Base-by-base conservation (phyloP, 2,329 filamentous ascomycete genomes). In the Aspergillus ibericus region DNA sequence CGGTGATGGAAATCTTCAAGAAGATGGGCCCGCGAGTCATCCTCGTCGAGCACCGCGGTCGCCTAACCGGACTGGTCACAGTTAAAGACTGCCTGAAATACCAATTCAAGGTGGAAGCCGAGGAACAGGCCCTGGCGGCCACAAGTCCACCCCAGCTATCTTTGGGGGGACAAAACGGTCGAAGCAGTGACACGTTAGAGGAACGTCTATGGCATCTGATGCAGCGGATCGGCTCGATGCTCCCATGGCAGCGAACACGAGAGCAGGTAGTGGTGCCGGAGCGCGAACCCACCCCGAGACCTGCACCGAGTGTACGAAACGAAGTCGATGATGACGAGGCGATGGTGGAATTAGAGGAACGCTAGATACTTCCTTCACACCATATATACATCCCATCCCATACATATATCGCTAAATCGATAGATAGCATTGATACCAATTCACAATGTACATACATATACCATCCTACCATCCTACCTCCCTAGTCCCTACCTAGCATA, bases 51-150 rank as follows among this genome's bases (percentile, higher is more conserved):
- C 89, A 96, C 71, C 89, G 91, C 59, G 95, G 95, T 13, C 85
- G 86, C 51, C 82, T 99, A 1, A 85, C 85, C 0, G 95, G 95
- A 0, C 82, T 99, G 0, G 91, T 99, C 0, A 99, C 95, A 0
- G 90, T 97, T 62, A 99, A 99, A 75, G 95, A 99, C 73, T 98
- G 95, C 66, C 80, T 99, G 56, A 96, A 95, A 73, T 98, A 96
- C 70, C 93, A 99, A 75, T 96, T 98, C 84, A 96, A 95, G 79
- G 91, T 90, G 0, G 95, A 99, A 75, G 91, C 91, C 8, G 86
- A 89, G 42, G 92, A 95, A 75, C 88, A 91, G 67, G 73, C 72
- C 0, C 66, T 75, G 6, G 70, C 73, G n/a, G 70, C 73, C 40
- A 72, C 72, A 7, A 68, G 67, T 32, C 61, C 65, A 1, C 66